phyloP scores from a whole-genome alignment of 306 rosid genomes.

The Quercus alba region DNA sequence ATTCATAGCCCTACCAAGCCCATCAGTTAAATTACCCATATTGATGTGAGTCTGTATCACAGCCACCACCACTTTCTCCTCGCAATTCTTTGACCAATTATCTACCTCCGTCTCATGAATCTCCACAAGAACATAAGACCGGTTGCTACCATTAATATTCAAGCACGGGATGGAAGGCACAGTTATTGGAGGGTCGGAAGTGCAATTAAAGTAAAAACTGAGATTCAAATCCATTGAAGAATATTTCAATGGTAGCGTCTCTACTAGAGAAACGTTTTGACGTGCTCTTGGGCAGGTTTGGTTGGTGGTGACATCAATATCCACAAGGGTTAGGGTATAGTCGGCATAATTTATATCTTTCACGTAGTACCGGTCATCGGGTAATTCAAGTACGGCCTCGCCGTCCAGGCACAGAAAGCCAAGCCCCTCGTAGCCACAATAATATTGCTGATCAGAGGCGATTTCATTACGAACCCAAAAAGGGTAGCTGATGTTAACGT shows the following conservation, averaged over 20 bases:
- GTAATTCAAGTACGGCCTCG: not conserved
- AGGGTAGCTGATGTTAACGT: accelerated
- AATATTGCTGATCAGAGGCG: not conserved
- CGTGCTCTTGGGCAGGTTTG: not conserved
- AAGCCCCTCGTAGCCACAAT: conserved; percentile 24
- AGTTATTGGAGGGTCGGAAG: not conserved
- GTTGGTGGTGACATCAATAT: not conserved
- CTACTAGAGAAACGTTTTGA: not conserved
- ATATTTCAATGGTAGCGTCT: not conserved
- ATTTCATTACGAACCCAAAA: accelerated
- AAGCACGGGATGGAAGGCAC: not conserved
- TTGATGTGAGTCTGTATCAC: not conserved
- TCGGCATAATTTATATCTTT: not conserved
- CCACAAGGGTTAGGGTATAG: not conserved
- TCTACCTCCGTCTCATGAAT: not conserved
- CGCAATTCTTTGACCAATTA: not conserved
- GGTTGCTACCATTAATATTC: accelerated
- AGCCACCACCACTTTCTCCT: not conserved
- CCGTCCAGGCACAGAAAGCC: conserved; percentile 14
- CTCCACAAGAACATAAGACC: not conserved
- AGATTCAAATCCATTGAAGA: not conserved
- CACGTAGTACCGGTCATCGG: conserved; percentile 21
- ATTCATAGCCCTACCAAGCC: not conserved
- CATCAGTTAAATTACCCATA: accelerated
- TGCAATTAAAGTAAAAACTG: not conserved